Evolutionary conservation across 2,329 filamentous ascomycete species (phyloP), one percentile per base, ranked within the genome.

Genomic region (Rutstroemia sp.): DNA sequence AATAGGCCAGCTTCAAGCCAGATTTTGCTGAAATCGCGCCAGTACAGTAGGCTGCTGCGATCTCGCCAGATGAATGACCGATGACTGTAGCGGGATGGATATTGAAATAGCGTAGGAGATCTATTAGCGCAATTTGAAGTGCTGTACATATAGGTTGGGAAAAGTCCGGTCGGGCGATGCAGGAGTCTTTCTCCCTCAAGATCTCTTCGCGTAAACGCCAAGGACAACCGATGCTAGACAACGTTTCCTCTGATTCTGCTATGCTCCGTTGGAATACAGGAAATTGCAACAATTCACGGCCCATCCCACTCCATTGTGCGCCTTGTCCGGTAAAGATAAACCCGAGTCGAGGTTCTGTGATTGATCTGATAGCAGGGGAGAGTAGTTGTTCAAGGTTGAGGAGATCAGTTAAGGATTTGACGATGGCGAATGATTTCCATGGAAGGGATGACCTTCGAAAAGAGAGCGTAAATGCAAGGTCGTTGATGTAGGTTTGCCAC

Each of bases 141-240:
- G 58, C 61, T 1, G 62, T 63, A 44, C 54, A 63, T 5, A 61
- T 21, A 2, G 58, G 54, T 27, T 59, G 58, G 21, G 47, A 56
- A 9, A 59, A 47, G 17, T 44, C 54, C 16, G 54, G 46, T 25
- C 17, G 45, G 40, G 65, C 61, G 34, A 57, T 27, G 14, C 19
- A 5, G 10, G 49, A 54, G 4, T 67, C 59, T 5, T 63, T 69
- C 45, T 69, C 23, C 30, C 27, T 39, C 5, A 40, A 25, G 19
- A 51, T 4, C 34, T 51, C 34, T n/a, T 39, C 36, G n/a, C 14
- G 21, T 23, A 51, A 23, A 19, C 21, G 6, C 34, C 73, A 77
- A 72, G 5, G 74, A 71, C 63, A 71, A 67, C n/a, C 70, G 62
- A 9, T 76, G 72, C 46, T 78, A 65, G 8, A 64, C 5, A 51